Conservation (phyloP, 2,329 filamentous ascomycete species). For the Phoma herbarum region DNA sequence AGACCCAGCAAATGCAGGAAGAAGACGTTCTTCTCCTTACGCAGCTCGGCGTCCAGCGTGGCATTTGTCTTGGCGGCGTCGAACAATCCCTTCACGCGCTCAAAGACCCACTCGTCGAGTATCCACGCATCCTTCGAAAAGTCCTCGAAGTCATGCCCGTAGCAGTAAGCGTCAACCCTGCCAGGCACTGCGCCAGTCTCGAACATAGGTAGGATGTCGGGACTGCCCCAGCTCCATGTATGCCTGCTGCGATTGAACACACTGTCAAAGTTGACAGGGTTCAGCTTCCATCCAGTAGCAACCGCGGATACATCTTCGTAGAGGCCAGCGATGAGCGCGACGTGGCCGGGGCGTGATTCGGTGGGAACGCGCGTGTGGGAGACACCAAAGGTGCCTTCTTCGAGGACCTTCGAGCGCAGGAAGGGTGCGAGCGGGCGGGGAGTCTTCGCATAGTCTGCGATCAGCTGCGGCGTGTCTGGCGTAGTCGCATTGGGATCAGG, state of each 20-base stretch:
- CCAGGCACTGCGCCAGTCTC: conserved; percentile 89
- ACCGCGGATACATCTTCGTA: conserved; percentile 99
- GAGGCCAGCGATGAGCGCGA: conserved; percentile 92
- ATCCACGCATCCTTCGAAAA: conserved; percentile 82
- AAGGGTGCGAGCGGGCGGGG: conserved; percentile 89
- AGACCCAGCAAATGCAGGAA: conserved; percentile 93
- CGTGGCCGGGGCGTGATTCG: conserved; percentile 94
- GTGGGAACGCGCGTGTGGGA: conserved; percentile 97
- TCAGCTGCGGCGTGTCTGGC: conserved; percentile 9
- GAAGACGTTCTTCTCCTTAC: conserved; percentile 89
- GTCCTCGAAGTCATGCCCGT: conserved; percentile 86
- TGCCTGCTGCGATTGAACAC: conserved; percentile 97
- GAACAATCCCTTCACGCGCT: conserved; percentile 89
- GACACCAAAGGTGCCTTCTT: conserved; percentile 93
- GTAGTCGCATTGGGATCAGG: conserved; percentile 72
- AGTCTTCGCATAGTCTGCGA: conserved; percentile 51
- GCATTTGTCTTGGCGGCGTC: conserved; percentile 78
- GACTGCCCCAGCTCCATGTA: conserved; percentile 99
- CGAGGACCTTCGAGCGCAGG: conserved; percentile 85
- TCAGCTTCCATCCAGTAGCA: conserved; percentile 97
- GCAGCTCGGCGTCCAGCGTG: conserved; percentile 75
- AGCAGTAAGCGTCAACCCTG: conserved; percentile 85
- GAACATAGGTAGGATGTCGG: conserved; percentile 98
- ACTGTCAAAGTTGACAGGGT: conserved; percentile 97
- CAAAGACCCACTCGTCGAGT: conserved; percentile 95